These are phyloP conservation scores for Lepidopterella palustris DNA, from an alignment of 495 filamentous ascomycete species.

Conservation along the genomic window DNA sequence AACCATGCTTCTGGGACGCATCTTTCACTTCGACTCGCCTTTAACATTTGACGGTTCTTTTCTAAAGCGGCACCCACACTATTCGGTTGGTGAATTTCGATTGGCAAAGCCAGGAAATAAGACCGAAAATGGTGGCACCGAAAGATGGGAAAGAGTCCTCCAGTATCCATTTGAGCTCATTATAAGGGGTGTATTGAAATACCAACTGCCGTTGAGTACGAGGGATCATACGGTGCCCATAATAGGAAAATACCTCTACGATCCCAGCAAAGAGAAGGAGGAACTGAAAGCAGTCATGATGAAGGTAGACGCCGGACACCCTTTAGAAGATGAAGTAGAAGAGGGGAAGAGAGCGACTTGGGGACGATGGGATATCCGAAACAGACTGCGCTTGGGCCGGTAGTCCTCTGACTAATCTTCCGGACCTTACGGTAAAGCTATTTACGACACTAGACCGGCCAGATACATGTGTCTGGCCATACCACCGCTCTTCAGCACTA, in stretches of 20 bases:
- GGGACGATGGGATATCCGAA: neutral
- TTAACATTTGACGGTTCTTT: constrained; percentile 84
- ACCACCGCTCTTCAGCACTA: neutral
- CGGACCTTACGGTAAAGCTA: neutral
- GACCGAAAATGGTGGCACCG: constrained; percentile 76
- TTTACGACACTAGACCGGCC: constrained; percentile 1
- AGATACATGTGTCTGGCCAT: neutral
- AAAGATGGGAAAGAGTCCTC: constrained; percentile 86
- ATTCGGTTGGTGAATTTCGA: constrained; percentile 74
- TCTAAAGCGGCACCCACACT: constrained; percentile 56
- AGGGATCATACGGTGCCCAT: constrained; percentile 19
- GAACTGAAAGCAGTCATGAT: neutral
- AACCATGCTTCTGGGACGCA: constrained; percentile 83
- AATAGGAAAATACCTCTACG: constrained; percentile 17
- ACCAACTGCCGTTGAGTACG: constrained; percentile 69
- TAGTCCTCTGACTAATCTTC: neutral
- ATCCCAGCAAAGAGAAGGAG: constrained; percentile 21
- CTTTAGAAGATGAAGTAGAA: neutral
- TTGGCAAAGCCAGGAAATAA: constrained; percentile 78
- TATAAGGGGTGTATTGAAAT: constrained; percentile 81
- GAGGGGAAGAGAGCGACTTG: neutral
- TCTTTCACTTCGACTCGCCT: constrained; percentile 78
- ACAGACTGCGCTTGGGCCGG: neutral
- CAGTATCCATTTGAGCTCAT: constrained; percentile 89
- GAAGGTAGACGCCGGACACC: neutral